These are phyloP conservation scores for Tricholoma matsutake DNA, from an alignment of 768 basidiomycete species.

Conservation along the genomic window DNA sequence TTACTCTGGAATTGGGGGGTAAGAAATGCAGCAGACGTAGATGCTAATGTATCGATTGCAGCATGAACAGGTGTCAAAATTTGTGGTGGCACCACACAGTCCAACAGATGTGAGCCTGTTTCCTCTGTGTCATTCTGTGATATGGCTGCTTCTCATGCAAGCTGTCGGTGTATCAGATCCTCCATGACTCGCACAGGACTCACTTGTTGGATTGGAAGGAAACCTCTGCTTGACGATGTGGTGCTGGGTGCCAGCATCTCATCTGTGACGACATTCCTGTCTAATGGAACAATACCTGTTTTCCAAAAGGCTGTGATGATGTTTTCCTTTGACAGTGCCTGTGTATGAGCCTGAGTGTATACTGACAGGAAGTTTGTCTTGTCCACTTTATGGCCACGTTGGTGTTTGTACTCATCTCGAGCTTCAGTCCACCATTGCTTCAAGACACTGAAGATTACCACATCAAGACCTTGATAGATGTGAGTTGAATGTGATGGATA, in stretches of 20 bases:
- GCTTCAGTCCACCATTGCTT: slow-evolving; percentile 28
- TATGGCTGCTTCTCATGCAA: too few relatives aligned
- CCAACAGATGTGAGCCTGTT: too few relatives aligned
- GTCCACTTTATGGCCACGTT: slow-evolving; percentile 1
- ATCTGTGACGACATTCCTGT: slow-evolving; percentile 25
- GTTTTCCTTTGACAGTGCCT: slow-evolving; percentile 20
- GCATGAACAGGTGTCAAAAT: too few relatives aligned
- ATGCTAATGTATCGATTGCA: too few relatives aligned
- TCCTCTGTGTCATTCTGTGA: too few relatives aligned
- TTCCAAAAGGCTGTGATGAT: too few relatives aligned
- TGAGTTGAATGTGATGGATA: slow-evolving; percentile 47
- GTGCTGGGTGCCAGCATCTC: slow-evolving; percentile 32
- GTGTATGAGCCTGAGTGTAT: slow-evolving; percentile 6
- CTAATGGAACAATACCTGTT: slow-evolving; percentile 32
- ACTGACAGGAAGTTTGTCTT: too few relatives aligned
- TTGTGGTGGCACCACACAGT: too few relatives aligned
- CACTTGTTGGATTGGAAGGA: slow-evolving; percentile 19
- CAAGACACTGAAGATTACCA: too few relatives aligned
- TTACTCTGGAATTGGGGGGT: too few relatives aligned
- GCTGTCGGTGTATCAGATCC: too few relatives aligned
- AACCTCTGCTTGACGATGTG: slow-evolving; percentile 5
- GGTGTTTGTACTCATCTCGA: slow-evolving; percentile 8
- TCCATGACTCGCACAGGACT: slow-evolving; percentile 22
- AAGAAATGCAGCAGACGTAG: too few relatives aligned
- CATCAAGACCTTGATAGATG: slow-evolving; percentile 42